Evolutionary conservation across 768 basidiomycete species (phyloP).

Genomic region (Imleria badia): DNA sequence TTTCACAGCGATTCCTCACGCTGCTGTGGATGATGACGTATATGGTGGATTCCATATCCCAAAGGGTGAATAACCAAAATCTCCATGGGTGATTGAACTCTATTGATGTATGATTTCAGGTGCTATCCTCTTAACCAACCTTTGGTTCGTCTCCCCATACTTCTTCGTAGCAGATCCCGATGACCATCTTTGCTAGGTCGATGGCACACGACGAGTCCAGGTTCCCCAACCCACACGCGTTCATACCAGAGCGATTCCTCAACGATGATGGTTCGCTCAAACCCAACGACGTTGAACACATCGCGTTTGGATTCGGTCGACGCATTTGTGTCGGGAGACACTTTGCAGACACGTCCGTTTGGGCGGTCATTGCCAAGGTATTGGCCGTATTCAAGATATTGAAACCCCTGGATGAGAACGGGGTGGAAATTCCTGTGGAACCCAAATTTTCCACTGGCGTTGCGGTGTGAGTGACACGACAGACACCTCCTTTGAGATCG

Average conservation of each 20-base stretch:
- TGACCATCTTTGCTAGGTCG: not conserved
- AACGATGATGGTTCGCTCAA: not conserved
- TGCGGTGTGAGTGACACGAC: not conserved
- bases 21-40: slow-evolving; percentile 5
- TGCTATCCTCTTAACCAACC: slow-evolving; percentile 24
- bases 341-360: slow-evolving; percentile 8
- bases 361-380: not conserved
- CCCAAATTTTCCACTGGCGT: not conserved
- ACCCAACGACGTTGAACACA: not conserved
- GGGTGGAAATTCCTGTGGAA: slow-evolving; percentile 3
- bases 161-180: not conserved
- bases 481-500: not conserved
- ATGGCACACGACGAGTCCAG: not conserved
- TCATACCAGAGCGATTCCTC: not conserved
- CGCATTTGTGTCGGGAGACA: slow-evolving; percentile 17
- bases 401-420: not conserved
- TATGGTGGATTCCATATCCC: slow-evolving; percentile 37
- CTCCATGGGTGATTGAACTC: not conserved
- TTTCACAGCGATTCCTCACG: slow-evolving; percentile 10
- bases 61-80: slow-evolving; percentile 26
- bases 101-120: not conserved
- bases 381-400: not conserved
- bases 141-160: slow-evolving; percentile 23
- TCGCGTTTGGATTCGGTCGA: slow-evolving; percentile 22
- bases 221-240: not conserved